Base-by-base conservation (phyloP, 352 stramenopile genomes). In the Aphanomyces astaci region DNA sequence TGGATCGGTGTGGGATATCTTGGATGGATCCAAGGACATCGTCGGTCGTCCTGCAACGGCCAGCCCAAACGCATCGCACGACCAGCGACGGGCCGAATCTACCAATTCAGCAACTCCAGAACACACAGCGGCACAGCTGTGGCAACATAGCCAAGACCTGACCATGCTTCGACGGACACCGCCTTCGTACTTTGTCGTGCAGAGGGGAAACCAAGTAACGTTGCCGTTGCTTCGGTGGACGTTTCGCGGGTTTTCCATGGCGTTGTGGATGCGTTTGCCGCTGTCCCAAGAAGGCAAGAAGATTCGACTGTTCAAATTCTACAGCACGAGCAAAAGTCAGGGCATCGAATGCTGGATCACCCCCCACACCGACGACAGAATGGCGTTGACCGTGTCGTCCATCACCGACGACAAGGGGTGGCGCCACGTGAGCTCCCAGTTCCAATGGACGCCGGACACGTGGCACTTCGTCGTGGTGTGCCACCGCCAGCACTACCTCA, bases 401-500 rank as follows among this genome's bases (percentile, higher is more conserved):
- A 36, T 52, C 22, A 56, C 73, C 2, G 43, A 63, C 36, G 46
- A 71, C n/a, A 71, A 71, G 19, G 84, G 90, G 51, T 94, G 86
- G 86, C 67, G 63, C 19, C 54, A 69, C n/a, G 71, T 80, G 0
- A 52, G 56, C 15, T 68, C 76, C 46, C 77, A 73, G 32, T 77
- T 92, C 4, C 79, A 33, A 51, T 71, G 53, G 67, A 72, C 17
- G 27, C 36, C 48, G 13, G 75, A 74, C 2, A 49, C 79, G 54
- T 94, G 86, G 86, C 86, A 94, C 64, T 53, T 93, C 13, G 48
- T 94, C 1, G 79, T 91, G 17, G 70, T 94, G 25, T 78, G 79
- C 1, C 86, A 94, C 62, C 90, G 81, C 30, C 72, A 91, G 31
- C 86, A 92, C 31, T 94, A 94, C 70, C 79, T 94, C 22, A 90